These are phyloP conservation scores for Leccinum subgranulosum DNA, from an alignment of 768 basidiomycete genomes.

Conservation along the genomic window DNA sequence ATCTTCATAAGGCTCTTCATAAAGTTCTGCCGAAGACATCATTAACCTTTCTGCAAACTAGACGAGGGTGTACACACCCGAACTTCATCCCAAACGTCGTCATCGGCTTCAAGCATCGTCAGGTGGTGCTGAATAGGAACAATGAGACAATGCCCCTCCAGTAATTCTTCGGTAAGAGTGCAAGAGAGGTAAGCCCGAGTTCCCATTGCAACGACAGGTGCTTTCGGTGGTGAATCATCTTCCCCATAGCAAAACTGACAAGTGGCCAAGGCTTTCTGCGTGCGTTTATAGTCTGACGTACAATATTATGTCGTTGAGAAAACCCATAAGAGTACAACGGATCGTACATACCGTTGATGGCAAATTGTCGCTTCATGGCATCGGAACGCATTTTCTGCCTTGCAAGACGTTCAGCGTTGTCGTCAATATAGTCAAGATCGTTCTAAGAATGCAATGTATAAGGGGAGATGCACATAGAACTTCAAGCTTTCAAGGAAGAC, in stretches of 20 bases:
- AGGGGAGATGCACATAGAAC: background rate
- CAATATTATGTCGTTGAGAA: background rate
- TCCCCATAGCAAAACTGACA: slow-evolving; percentile 93
- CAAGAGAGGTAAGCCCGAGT: slow-evolving; percentile 90
- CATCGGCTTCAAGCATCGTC: slow-evolving; percentile 88
- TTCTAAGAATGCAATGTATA: slow-evolving; percentile 43
- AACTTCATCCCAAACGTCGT: slow-evolving; percentile 98
- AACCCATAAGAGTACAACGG: background rate
- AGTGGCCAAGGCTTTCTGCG: slow-evolving; percentile 82
- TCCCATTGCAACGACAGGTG: slow-evolving; percentile 87
- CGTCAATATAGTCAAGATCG: slow-evolving; percentile 93
- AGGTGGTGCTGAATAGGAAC: slow-evolving; percentile 95
- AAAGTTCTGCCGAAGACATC: slow-evolving; percentile 46
- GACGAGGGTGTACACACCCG: slow-evolving; percentile 48
- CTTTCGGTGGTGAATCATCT: slow-evolving; percentile 85
- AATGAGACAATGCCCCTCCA: slow-evolving; percentile 89
- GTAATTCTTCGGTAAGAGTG: slow-evolving; percentile 83
- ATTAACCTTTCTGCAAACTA: background rate
- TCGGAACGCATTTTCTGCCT: slow-evolving; percentile 95
- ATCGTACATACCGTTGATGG: slow-evolving; percentile 75
- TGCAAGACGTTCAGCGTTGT: slow-evolving; percentile 90
- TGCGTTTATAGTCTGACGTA: slow-evolving; percentile 82
- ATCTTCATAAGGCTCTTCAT: slow-evolving; percentile 96
- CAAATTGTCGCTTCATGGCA: slow-evolving; percentile 95
- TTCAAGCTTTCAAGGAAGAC: slow-evolving; percentile 8